Conservation (phyloP, 768 basidiomycete species). For the Coprinopsis marcescibilis region DNA sequence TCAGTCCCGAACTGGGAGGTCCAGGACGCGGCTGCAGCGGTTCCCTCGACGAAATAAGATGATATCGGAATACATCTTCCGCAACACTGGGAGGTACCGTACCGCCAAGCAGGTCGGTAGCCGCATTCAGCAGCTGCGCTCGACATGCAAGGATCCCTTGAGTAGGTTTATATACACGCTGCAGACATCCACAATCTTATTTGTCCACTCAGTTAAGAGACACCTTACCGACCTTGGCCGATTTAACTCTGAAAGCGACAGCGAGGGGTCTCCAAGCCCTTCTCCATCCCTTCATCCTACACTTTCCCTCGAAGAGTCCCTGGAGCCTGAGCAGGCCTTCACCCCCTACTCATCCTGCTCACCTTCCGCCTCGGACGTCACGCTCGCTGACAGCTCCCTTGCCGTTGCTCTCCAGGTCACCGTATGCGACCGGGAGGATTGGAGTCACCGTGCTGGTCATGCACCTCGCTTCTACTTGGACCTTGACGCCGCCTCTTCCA, state of each 20-base stretch:
- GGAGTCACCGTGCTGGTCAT: no score
- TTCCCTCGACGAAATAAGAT: constrained; percentile 72
- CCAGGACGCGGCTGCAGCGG: constrained; percentile 31
- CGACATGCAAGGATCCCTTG: constrained; percentile 58
- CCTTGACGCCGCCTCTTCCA: no score
- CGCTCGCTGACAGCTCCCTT: no score
- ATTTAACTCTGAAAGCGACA: neutral
- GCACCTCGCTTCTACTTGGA: no score
- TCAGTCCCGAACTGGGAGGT: constrained; percentile 12
- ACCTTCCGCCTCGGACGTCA: no score
- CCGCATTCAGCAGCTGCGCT: constrained; percentile 67
- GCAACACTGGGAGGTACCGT: constrained; percentile 54
- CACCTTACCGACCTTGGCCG: constrained; percentile 8
- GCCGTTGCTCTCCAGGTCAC: no score
- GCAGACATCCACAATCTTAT: neutral
- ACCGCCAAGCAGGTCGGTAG: constrained; percentile 74
- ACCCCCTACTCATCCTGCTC: no score
- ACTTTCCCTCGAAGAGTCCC: no score
- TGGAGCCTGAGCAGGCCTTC: no score
- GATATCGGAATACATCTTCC: constrained; percentile 63
- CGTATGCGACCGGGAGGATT: no score
- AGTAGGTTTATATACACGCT: constrained; percentile 35
- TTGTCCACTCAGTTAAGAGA: neutral
- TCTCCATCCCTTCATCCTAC: no score
- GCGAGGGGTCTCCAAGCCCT: neutral